Conservation (phyloP, 352 stramenopile genomes). For the Phytophthora pseudosyringae region DNA sequence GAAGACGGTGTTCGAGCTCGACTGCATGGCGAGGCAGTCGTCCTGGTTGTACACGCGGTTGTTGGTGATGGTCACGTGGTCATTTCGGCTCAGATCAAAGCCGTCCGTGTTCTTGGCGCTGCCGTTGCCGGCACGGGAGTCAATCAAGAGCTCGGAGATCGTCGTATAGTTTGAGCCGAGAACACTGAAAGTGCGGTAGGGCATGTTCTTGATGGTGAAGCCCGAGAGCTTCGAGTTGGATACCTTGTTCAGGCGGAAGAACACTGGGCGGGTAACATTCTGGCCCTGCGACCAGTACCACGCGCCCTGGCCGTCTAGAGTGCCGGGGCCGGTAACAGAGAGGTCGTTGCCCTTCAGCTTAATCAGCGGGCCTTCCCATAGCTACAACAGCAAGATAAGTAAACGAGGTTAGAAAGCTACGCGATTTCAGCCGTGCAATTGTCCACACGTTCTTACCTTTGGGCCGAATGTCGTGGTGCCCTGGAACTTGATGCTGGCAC, state of each 20-base stretch:
- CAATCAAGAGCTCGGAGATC: slow-evolving; percentile 7
- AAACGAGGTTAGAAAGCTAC: neutral
- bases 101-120: slow-evolving; percentile 21
- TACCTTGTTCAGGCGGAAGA: slow-evolving; percentile 18
- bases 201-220: slow-evolving; percentile 42
- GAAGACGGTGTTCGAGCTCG: slow-evolving; percentile 25
- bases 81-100: slow-evolving; percentile 17
- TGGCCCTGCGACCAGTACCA: slow-evolving; percentile 44
- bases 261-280: slow-evolving; percentile 24
- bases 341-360: slow-evolving; percentile 23
- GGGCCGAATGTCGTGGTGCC: slow-evolving; percentile 43
- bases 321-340: slow-evolving; percentile 31
- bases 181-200: slow-evolving; percentile 35
- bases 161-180: slow-evolving; percentile 25
- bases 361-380: too few relatives aligned
- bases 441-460: too few relatives aligned
- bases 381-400: slow-evolving; percentile 5
- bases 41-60: slow-evolving; percentile 29
- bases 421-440: too few relatives aligned
- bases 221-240: slow-evolving; percentile 26
- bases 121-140: slow-evolving; percentile 17
- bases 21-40: slow-evolving; percentile 23
- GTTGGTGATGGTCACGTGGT: slow-evolving; percentile 15
- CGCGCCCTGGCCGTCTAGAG: slow-evolving; percentile 36
- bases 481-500: slow-evolving; percentile 39